A percentile compares a stretch with the other conserved stretches of the same genome.
Conservation (phyloP, 176 grass and related monocot species). For the Hsuehochloa calcarea region DNA sequence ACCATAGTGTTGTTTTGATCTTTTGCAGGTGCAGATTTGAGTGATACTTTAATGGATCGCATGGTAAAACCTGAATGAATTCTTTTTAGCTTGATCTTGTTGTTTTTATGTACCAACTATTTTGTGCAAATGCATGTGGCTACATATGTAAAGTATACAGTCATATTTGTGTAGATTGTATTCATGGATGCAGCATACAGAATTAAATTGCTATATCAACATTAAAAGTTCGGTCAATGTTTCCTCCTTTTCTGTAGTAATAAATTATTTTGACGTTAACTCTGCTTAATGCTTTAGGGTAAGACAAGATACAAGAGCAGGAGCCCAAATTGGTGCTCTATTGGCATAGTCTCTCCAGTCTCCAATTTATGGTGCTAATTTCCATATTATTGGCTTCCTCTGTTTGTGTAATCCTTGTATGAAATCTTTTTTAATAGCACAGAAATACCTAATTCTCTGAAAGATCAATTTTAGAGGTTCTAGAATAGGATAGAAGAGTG, state of each 20-base stretch:
- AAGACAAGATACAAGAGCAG: constrained; percentile 7
- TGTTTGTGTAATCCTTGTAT: constrained; percentile 6
- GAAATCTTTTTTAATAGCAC: not conserved
- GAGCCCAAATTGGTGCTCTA: not conserved
- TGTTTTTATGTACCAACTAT: not conserved
- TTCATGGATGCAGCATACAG: not conserved
- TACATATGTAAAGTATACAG: not conserved
- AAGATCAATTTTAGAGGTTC: not conserved
- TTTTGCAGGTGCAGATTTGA: constrained; percentile 86
- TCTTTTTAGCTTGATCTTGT: constrained; percentile 17
- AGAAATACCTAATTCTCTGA: not conserved
- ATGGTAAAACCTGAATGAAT: constrained; percentile 57
- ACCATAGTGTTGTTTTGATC: constrained; percentile 29
- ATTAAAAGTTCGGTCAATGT: not conserved
- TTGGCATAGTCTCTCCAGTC: constrained; percentile 5
- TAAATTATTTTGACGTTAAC: not conserved
- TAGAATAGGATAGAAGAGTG: constrained; percentile 2
- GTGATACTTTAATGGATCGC: constrained; percentile 92
- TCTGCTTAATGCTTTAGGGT: not conserved
- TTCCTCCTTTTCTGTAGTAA: constrained; percentile 9
- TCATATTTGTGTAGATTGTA: not conserved
- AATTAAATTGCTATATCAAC: not conserved
- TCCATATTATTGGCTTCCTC: not conserved
- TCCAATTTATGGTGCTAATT: not conserved
- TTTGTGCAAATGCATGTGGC: constrained; percentile 1